Evolutionary conservation across 352 stramenopile species (phyloP).

Genomic region (Globisporangium splendens): DNA sequence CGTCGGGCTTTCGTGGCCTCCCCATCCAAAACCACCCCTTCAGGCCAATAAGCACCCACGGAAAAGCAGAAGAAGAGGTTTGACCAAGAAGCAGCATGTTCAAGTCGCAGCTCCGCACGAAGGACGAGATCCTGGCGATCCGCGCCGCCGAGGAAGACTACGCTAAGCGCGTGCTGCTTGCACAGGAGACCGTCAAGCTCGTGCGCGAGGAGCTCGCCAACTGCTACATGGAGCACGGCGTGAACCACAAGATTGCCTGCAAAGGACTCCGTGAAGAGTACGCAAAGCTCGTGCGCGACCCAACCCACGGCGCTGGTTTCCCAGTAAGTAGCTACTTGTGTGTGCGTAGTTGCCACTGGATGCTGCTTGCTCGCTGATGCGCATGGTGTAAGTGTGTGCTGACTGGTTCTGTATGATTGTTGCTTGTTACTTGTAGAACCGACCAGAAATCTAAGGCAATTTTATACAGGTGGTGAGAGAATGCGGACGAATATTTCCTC

Average conservation of each 20-base stretch:
- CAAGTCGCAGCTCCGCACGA: conserved; percentile 69
- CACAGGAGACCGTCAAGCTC: conserved; percentile 80
- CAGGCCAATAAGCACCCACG: conserved; percentile 6
- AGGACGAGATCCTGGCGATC: conserved; percentile 83
- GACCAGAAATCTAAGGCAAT: conserved; percentile 21
- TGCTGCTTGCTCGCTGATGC: not conserved
- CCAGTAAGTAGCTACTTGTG: conserved; percentile 33
- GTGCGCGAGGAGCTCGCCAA: conserved; percentile 82
- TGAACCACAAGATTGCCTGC: conserved; percentile 88
- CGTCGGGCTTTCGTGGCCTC: conserved; percentile 13
- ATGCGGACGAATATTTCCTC: not conserved
- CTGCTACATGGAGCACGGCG: conserved; percentile 86
- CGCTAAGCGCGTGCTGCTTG: conserved; percentile 65
- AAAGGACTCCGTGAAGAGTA: conserved; percentile 83
- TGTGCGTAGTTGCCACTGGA: not conserved
- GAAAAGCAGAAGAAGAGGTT: conserved; percentile 14
- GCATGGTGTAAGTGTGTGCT: not conserved
- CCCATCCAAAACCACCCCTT: conserved; percentile 18
- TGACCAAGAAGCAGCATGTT: conserved; percentile 31
- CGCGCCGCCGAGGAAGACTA: conserved; percentile 73
- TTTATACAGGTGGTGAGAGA: conserved; percentile 15
- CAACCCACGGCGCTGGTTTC: conserved; percentile 64
- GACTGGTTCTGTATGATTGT: conserved; percentile 12
- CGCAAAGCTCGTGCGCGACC: conserved; percentile 73
- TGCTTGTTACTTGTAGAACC: conserved; percentile 7